phyloP scores from a whole-genome alignment of 257 asterid species.

The Mentha longifolia region DNA sequence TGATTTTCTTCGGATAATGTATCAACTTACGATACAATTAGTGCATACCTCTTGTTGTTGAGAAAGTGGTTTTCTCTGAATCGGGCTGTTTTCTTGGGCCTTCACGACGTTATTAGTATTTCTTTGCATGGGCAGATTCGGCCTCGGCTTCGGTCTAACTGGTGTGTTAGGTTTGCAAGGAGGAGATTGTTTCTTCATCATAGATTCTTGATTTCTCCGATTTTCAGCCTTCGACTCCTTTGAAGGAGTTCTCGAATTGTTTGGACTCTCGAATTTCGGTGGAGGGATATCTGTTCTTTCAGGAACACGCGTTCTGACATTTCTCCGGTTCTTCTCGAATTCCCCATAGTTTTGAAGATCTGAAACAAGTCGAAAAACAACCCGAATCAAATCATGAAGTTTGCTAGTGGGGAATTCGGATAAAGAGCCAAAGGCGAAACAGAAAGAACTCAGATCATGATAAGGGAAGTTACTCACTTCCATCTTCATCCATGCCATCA shows the following conservation, averaged over 20 bases:
- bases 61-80: conserved; percentile 49
- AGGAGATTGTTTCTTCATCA: conserved; percentile 47
- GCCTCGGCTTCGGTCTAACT: conserved; percentile 43
- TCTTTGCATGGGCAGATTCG: conserved; percentile 43
- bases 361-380: conserved; percentile 45
- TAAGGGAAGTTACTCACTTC: conserved; percentile 72
- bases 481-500: conserved; percentile 90
- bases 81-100: conserved; percentile 42
- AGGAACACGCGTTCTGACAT: conserved; percentile 57
- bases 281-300: conserved; percentile 40
- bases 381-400: conserved; percentile 47
- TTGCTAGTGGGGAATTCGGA: conserved; percentile 58
- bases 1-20: not conserved
- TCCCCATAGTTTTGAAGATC: conserved; percentile 83
- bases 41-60: conserved; percentile 51
- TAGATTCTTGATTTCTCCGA: conserved; percentile 45
- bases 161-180: conserved; percentile 45
- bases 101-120: conserved; percentile 40
- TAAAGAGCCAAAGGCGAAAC: conserved; percentile 51
- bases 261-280: conserved; percentile 33
- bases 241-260: conserved; percentile 29
- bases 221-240: conserved; percentile 40
- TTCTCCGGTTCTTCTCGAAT: conserved; percentile 67
- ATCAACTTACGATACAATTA: not conserved
- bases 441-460: conserved; percentile 32